Evolutionary conservation across 176 grass and related monocot genomes (phyloP), one percentile per base, ranked within the genome.

Genomic region (Metroxylon sagu): DNA sequence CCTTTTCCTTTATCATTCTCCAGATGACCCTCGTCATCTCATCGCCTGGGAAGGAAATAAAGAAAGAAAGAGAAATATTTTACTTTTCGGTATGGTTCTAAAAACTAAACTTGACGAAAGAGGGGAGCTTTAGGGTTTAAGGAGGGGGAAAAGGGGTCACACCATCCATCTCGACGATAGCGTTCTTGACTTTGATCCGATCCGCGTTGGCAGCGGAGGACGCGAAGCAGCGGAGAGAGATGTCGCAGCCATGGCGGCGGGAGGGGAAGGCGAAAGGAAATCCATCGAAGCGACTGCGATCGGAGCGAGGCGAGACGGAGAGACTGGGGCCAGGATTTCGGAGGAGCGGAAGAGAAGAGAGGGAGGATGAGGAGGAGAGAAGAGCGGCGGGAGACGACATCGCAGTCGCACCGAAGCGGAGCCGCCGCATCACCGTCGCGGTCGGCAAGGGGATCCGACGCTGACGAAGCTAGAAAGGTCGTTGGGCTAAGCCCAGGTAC

Each of bases 111-210:
- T 39, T 39, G 35, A 8, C 7, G 35, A 39, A 39, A 39, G 35
- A 39, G 35, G 35, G 35, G 35, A 12, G 35, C 1, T 39, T 12
- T 2, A 39, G 35, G 35, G 35, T 39, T 39, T 39, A 10, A 39
- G 8, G 35, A 39, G 7, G 49, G n/a, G n/a, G n/a, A 12, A 14
- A 52, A 10, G 4, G 19, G 5, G 18, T 80, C 83, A 71, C 29
- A 97, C 92, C 93, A 35, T 98, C 93, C 87, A 98, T 98, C 87
- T 98, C 93, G 55, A 98, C 93, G 66, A 92, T 83, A 51, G 93
- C 87, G 51, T 92, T 98, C n/a, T 79, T 59, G 50, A 94, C 84
- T 62, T 79, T 83, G 80, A 94, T 82, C 26, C 84, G 74, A 69
- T 56, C 61, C 59, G 77, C 66, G 25, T 76, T 61, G 54, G 80